Conservation (phyloP, 257 asterid species). For the Fraxinus quadrangulata region DNA sequence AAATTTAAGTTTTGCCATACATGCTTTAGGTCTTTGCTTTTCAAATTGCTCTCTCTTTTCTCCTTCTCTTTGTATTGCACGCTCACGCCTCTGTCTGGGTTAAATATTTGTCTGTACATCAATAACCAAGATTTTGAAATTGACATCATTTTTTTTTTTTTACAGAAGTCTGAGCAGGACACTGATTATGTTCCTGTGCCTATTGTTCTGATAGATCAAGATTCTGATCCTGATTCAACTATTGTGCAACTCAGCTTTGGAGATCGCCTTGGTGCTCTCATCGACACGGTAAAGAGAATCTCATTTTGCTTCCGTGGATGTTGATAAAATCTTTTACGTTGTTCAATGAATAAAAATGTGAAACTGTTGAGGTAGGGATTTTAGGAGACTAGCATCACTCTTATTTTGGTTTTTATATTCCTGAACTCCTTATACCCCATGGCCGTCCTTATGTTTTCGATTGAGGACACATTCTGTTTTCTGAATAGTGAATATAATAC, state of each 20-base stretch:
- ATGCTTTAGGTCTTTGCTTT: not conserved
- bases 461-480: slow-evolving; percentile 10
- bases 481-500: not conserved
- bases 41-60: not conserved
- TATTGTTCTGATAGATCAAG: slow-evolving; percentile 86
- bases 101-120: slow-evolving; percentile 2
- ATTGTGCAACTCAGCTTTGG: slow-evolving; percentile 92
- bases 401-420: not conserved
- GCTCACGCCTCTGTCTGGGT: slow-evolving; percentile 1
- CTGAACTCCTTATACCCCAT: not conserved
- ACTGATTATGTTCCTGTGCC: slow-evolving; percentile 76
- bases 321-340: not conserved
- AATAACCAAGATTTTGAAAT: not conserved
- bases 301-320: not conserved
- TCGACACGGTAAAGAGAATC: slow-evolving; percentile 69
- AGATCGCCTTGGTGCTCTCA: slow-evolving; percentile 95
- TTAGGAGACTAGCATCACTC: not conserved
- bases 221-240: slow-evolving; percentile 79
- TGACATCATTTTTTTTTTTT: slow-evolving; percentile 10
- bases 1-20: no score
- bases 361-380: not conserved
- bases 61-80: not conserved
- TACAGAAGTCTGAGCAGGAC: slow-evolving; percentile 53
- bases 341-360: not conserved
- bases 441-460: not conserved